These are phyloP conservation scores for Excoecaria agallocha DNA, from an alignment of 345 rosid species.

Conservation along the genomic window DNA sequence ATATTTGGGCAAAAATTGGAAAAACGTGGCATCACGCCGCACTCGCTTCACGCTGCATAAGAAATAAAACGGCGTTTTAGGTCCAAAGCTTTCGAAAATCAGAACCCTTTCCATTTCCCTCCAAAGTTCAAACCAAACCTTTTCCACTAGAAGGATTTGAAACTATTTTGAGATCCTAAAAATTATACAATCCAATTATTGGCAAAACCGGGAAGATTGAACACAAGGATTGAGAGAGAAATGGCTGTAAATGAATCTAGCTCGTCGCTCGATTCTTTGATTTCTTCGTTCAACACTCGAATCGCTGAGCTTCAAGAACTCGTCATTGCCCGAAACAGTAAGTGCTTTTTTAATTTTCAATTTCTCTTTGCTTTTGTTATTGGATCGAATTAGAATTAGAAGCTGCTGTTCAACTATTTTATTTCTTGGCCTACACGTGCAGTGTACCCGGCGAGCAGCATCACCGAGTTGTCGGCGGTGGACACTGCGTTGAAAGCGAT, in stretches of 20 bases:
- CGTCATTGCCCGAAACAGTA: constrained; percentile 88
- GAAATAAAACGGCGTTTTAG: not conserved
- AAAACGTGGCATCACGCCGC: not conserved
- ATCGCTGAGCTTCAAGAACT: constrained; percentile 80
- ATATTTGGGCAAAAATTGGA: no score
- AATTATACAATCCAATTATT: not conserved
- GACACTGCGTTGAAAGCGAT: constrained; percentile 67
- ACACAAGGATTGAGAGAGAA: not conserved
- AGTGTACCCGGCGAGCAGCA: constrained; percentile 81
- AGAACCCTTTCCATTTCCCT: constrained; percentile 1
- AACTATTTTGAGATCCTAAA: not conserved
- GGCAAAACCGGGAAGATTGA: no score
- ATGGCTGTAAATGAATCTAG: constrained; percentile 76
- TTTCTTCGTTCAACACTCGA: constrained; percentile 62
- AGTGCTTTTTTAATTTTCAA: constrained; percentile 18
- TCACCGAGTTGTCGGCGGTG: constrained; percentile 63
- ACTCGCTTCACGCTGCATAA: no score
- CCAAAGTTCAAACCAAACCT: not conserved
- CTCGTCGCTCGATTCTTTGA: constrained; percentile 61
- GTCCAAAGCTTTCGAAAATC: not conserved
- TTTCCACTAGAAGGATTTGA: not conserved
- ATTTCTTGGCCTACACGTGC: not conserved
- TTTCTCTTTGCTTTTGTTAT: not conserved
- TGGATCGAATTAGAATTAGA: not conserved
- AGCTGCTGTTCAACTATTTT: not conserved